Base-by-base conservation (phyloP, 2,329 filamentous ascomycete genomes). In the Fusarium bactridioides region DNA sequence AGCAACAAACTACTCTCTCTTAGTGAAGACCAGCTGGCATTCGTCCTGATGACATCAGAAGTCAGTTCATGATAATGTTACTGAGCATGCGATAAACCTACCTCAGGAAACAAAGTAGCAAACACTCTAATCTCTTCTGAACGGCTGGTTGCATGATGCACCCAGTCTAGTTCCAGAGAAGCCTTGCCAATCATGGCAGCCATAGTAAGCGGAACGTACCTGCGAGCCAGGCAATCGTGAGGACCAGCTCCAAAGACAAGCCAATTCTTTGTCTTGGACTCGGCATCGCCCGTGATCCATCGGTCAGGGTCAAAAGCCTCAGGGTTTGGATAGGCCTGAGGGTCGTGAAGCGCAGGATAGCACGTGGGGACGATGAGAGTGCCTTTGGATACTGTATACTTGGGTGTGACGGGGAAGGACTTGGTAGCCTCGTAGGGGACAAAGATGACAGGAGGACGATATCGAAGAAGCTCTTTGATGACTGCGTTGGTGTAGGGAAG, bases 161-260 rank as follows among this genome's bases (percentile, higher is more conserved):
- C 76, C 86, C 86, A 88, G 55, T 88, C 83, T 3, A 88, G 63
- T 61, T 87, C 84, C 61, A 88, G 43, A 10, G 83, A 77, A 0
- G 86, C 86, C 72, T 86, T 88, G 3, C 86, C 86, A 76, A 88
- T 86, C 84, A 88, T 87, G 5, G 77, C 83, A 2, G 84, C 83
- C 84, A 88, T 84, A 0, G 83, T 82, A 0, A 88, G 79, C 16
- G 84, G 86, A 19, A 88, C 85, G 65, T 87, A 88, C 57, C 79
- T 81, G 51, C 82, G 78, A 2, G 85, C 86, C 3, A 88, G 79
- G 64, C 86, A 88, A 29, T 87, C 84, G 67, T 88, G 86, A 0
- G 86, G 73, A 0, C 86, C 86, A 0, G 85, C 80, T 4, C 86
- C 86, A 71, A 88, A 88, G 0, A 88, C 86, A 4, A 88, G 80